These are phyloP conservation scores for Phytophthora fragariaefolia DNA, from an alignment of 352 stramenopile genomes.

Conservation along the genomic window DNA sequence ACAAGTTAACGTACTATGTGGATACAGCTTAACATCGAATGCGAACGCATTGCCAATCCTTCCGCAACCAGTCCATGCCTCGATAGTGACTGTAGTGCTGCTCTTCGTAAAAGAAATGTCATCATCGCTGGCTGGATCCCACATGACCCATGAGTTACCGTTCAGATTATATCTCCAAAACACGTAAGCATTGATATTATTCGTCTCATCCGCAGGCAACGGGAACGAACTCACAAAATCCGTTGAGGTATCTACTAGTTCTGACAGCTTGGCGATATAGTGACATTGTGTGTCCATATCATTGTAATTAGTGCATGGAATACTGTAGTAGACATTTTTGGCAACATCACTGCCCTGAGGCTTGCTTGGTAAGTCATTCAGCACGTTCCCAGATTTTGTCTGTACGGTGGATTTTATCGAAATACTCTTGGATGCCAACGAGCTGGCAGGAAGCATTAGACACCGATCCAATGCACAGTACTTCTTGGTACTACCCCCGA, in stretches of 20 bases:
- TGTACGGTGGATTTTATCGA: conserved; percentile 28
- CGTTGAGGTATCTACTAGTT: conserved; percentile 1
- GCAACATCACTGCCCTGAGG: neutral
- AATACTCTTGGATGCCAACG: conserved; percentile 29
- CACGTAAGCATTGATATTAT: conserved; percentile 3
- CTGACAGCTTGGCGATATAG: conserved; percentile 9
- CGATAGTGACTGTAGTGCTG: conserved; percentile 44
- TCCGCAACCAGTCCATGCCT: conserved; percentile 60
- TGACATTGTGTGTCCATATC: neutral
- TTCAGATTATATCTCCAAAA: conserved; percentile 58
- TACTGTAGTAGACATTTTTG: conserved; percentile 7
- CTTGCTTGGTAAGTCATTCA: conserved; percentile 22
- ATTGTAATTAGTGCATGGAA: conserved; percentile 9
- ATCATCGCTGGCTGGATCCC: neutral
- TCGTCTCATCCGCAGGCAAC: neutral
- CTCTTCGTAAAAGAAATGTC: conserved; percentile 29
- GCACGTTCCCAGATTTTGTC: conserved; percentile 31
- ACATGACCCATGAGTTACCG: neutral
- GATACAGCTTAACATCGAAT: conserved; percentile 47
- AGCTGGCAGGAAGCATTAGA: conserved; percentile 43
- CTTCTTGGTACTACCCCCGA: neutral
- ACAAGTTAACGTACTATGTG: conserved; percentile 28
- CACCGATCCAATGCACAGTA: conserved; percentile 48
- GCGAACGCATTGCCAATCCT: conserved; percentile 11
- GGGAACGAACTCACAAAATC: neutral